phyloP scores from a whole-genome alignment of 1,284 basidiomycete species.

The Bondarzewia mesenterica region DNA sequence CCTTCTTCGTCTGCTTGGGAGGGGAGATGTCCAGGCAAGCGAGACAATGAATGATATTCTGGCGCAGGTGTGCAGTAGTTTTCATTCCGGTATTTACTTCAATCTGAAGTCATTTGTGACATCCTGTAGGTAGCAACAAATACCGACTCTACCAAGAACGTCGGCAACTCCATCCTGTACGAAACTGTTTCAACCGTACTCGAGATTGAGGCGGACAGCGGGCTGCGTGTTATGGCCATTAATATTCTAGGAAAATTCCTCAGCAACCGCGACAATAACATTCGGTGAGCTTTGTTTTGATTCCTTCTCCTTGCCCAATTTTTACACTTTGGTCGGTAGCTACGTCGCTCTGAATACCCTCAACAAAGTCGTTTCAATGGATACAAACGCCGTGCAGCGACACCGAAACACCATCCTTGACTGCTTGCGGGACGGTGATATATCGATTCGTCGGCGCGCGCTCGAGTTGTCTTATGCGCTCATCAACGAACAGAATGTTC shows the following conservation, averaged over 20 bases:
- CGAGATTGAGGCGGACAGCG: conserved; percentile 95
- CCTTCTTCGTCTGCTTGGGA: conserved; percentile 84
- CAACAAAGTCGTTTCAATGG: conserved; percentile 97
- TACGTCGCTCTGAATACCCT: conserved; percentile 98
- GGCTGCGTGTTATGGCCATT: conserved; percentile 97
- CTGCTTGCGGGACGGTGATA: conserved; percentile 96
- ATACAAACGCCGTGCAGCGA: conserved; percentile 96
- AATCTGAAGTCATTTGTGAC: not conserved
- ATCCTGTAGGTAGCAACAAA: conserved; percentile 87
- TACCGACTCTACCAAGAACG: conserved; percentile 96
- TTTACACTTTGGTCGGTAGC: conserved; percentile 30
- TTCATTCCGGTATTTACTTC: not conserved
- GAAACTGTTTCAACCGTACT: conserved; percentile 97
- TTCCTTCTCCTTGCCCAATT: not conserved
- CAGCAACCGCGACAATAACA: conserved; percentile 98
- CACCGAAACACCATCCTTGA: conserved; percentile 98
- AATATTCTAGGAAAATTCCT: conserved; percentile 99
- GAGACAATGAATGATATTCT: conserved; percentile 99
- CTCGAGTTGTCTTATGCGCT: conserved; percentile 97
- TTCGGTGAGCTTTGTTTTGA: conserved; percentile 52
- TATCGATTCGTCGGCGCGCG: conserved; percentile 94
- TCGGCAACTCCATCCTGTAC: conserved; percentile 97
- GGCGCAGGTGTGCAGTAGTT: conserved; percentile 69
- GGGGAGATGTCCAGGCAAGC: conserved; percentile 79
- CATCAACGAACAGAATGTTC: conserved; percentile 94